Conservation (phyloP, 495 filamentous ascomycete species). For the Daldinia grandis region DNA sequence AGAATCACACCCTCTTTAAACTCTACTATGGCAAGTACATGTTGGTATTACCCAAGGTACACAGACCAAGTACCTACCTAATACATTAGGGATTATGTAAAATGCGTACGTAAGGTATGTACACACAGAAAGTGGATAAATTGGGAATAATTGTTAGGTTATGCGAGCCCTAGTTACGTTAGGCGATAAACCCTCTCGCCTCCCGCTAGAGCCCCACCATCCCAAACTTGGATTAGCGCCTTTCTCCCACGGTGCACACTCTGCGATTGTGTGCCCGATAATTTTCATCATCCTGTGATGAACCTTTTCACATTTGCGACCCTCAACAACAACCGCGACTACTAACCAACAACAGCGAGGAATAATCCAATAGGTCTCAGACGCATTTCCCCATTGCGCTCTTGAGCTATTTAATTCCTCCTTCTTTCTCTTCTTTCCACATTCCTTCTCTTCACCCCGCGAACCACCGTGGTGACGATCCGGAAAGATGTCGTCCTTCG, state of each 20-base stretch:
- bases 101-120: too few species aligned
- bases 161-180: constrained; percentile 54
- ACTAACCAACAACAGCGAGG: constrained; percentile 49
- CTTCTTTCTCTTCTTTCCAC: constrained; percentile 42
- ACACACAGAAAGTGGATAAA: too few species aligned
- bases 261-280: constrained; percentile 39
- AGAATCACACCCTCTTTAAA: too few species aligned
- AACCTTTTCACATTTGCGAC: constrained; percentile 43
- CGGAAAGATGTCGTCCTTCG: constrained; percentile 96
- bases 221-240: constrained; percentile 49
- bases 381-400: constrained; percentile 46
- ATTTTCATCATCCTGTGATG: constrained; percentile 41
- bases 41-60: too few species aligned
- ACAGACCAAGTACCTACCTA: not conserved
- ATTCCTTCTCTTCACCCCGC: constrained; percentile 21
- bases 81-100: too few species aligned
- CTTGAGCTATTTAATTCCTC: constrained; percentile 46
- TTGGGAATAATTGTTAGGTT: constrained; percentile 48
- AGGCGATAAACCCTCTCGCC: constrained; percentile 53
- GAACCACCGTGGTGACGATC: constrained; percentile 44
- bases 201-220: constrained; percentile 43
- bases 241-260: constrained; percentile 45
- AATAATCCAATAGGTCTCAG: constrained; percentile 41
- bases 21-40: too few species aligned
- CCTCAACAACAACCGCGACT: constrained; percentile 46